Percentiles rank a stretch among this genome's conserved stretches.
phyloP scores from a whole-genome alignment of 495 filamentous ascomycete genomes.

The Astrothelium macrocarpum region DNA sequence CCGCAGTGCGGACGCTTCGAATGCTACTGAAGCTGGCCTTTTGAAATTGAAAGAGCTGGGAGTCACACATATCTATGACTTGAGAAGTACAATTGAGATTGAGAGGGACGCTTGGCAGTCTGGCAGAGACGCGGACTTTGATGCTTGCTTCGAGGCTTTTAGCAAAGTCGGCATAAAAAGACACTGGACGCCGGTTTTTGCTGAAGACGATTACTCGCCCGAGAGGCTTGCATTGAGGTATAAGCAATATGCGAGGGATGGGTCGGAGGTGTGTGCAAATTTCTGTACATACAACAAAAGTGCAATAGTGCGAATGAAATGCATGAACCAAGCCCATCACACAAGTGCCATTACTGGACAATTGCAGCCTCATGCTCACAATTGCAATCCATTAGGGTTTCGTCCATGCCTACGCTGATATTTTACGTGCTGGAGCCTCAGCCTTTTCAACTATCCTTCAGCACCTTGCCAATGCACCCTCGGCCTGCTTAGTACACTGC shows the following conservation, averaged over 20 bases:
- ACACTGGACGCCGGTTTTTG: slow-evolving; percentile 31
- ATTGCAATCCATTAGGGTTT: slow-evolving; percentile 23
- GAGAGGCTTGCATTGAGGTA: slow-evolving; percentile 33
- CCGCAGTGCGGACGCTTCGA: slow-evolving; percentile 27
- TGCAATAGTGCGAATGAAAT: background rate
- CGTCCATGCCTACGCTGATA: slow-evolving; percentile 30
- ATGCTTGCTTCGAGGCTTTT: background rate
- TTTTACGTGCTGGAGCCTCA: slow-evolving; percentile 22
- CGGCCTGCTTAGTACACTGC: slow-evolving; percentile 31
- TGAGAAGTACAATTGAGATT: slow-evolving; percentile 24
- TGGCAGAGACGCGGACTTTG: slow-evolving; percentile 3
- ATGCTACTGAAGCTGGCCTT: slow-evolving; percentile 22
- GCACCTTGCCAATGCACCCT: slow-evolving; percentile 20
- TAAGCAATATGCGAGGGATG: slow-evolving; percentile 27
- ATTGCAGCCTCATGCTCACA: background rate
- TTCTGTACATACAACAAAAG: background rate
- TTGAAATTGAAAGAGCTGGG: slow-evolving; percentile 18
- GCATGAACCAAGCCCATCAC: no score
- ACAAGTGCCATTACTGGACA: no score
- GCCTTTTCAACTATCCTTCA: slow-evolving; percentile 26
- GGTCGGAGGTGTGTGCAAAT: slow-evolving; percentile 19
- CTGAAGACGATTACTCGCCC: slow-evolving; percentile 32
- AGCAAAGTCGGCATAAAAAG: slow-evolving; percentile 20
- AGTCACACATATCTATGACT: slow-evolving; percentile 29
- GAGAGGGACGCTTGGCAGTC: slow-evolving; percentile 8